phyloP scores from a whole-genome alignment of 352 stramenopile species.

The Phytophthora chlamydospora region DNA sequence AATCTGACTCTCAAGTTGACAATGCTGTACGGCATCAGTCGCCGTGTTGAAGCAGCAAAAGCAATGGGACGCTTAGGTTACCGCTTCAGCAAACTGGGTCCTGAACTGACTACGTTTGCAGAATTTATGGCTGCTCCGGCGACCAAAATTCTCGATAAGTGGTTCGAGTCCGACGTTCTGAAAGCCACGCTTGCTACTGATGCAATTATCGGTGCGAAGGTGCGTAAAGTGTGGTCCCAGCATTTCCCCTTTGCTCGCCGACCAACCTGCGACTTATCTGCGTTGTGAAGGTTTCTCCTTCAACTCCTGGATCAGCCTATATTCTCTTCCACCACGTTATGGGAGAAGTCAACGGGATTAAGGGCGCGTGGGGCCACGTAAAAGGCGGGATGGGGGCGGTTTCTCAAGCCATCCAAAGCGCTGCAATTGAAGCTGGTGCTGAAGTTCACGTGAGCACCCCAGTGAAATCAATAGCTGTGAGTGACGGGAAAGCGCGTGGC shows the following conservation, averaged over 20 bases:
- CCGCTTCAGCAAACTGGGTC: conserved; percentile 67
- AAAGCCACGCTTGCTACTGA: conserved; percentile 93
- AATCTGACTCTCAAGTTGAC: neutral
- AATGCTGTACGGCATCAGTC: conserved; percentile 27
- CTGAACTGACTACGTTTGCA: conserved; percentile 80
- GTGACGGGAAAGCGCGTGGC: conserved; percentile 50
- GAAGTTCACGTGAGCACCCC: conserved; percentile 73
- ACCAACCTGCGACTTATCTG: neutral
- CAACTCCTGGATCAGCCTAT: conserved; percentile 87
- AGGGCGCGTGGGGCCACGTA: conserved; percentile 90
- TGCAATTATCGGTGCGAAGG: conserved; percentile 91
- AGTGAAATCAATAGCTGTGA: conserved; percentile 70
- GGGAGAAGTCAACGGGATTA: conserved; percentile 89
- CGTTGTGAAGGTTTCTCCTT: conserved; percentile 65
- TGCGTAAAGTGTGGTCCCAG: conserved; percentile 20
- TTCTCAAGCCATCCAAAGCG: conserved; percentile 67
- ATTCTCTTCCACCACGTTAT: conserved; percentile 94
- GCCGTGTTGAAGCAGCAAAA: conserved; percentile 68
- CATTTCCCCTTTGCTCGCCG: neutral
- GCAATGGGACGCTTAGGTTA: conserved; percentile 71
- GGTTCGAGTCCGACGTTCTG: conserved; percentile 91
- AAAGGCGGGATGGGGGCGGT: conserved; percentile 90
- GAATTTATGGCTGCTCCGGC: conserved; percentile 91
- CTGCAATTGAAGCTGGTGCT: conserved; percentile 65
- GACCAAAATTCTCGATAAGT: conserved; percentile 88